Conservation (phyloP, 352 stramenopile species). For the Pythium apleroticum region DNA sequence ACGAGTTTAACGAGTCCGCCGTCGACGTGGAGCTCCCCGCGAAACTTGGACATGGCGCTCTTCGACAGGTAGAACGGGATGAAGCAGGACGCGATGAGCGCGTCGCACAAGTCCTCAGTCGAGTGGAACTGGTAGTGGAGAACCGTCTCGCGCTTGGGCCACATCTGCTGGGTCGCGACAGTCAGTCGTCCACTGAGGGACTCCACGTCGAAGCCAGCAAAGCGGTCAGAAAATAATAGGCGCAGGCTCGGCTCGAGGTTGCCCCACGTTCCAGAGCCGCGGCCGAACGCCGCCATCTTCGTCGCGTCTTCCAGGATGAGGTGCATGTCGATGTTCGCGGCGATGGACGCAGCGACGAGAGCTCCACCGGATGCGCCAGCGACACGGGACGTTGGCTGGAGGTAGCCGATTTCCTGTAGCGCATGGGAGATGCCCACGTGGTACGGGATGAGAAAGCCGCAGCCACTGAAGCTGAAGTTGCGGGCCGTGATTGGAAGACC, state of each 20-base stretch:
- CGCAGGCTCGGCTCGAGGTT: conserved; percentile 68
- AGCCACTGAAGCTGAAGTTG: conserved; percentile 81
- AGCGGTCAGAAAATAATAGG: conserved; percentile 50
- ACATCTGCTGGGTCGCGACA: conserved; percentile 71
- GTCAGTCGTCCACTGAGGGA: conserved; percentile 49
- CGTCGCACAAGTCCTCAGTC: conserved; percentile 55
- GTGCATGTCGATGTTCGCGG: conserved; percentile 45
- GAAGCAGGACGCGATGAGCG: conserved; percentile 72
- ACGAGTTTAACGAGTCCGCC: conserved; percentile 69
- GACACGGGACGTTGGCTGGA: conserved; percentile 53
- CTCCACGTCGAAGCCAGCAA: conserved; percentile 43
- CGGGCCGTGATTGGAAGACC: conserved; percentile 1
- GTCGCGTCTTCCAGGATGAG: conserved; percentile 67
- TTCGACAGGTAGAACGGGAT: conserved; percentile 75
- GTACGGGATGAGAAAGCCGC: conserved; percentile 79
- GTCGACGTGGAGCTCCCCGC: conserved; percentile 68
- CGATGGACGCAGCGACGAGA: conserved; percentile 63
- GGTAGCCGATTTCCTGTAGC: conserved; percentile 49
- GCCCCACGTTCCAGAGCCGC: conserved; percentile 52
- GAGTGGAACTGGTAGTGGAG: conserved; percentile 62
- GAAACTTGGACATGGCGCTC: conserved; percentile 49
- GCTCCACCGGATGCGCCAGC: conserved; percentile 72
- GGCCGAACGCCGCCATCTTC: conserved; percentile 52
- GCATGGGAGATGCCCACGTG: conserved; percentile 69
- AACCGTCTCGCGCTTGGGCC: conserved; percentile 52